A percentile compares a stretch with the other conserved stretches of the same genome.
phyloP scores from a whole-genome alignment of 192 early-diverging fungal species.

The Rhizoclosmatium globosum region DNA sequence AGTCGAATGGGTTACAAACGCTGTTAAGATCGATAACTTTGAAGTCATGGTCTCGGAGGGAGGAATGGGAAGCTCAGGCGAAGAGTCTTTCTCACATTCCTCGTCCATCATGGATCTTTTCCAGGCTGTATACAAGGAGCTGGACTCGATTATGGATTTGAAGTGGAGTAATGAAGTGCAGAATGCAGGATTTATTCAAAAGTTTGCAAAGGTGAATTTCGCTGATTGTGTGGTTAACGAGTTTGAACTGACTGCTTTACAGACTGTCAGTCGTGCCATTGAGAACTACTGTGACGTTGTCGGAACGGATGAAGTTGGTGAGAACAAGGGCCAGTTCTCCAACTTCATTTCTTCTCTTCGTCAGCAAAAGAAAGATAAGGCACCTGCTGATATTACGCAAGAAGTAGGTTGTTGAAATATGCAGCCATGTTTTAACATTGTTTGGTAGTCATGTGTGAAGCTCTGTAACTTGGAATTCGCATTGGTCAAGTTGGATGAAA shows the following conservation, averaged over 20 bases:
- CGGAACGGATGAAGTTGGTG: constrained; percentile 51
- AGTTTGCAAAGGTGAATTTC: constrained; percentile 48
- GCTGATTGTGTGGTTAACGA: not conserved
- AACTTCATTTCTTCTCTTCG: constrained; percentile 39
- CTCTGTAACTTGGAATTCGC: constrained; percentile 65
- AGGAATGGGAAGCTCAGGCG: constrained; percentile 1
- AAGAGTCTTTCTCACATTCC: constrained; percentile 40
- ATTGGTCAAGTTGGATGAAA: constrained; percentile 59
- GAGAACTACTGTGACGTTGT: constrained; percentile 67
- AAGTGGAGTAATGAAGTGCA: constrained; percentile 60
- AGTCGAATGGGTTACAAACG: constrained; percentile 62
- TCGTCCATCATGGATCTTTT: constrained; percentile 62
- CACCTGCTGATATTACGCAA: constrained; percentile 57
- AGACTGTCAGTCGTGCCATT: constrained; percentile 56
- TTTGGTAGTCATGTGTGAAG: constrained; percentile 60
- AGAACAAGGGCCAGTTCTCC: constrained; percentile 1
- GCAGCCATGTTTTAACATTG: not conserved
- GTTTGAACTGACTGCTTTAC: not conserved
- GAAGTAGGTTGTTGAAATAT: constrained; percentile 41
- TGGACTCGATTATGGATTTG: constrained; percentile 59
- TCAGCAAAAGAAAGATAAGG: constrained; percentile 38
- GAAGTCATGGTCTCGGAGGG: constrained; percentile 35
- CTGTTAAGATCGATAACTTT: constrained; percentile 61
- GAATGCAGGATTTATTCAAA: constrained; percentile 60
- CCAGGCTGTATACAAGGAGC: constrained; percentile 55